phyloP scores from a whole-genome alignment of 176 grass and related monocot species.

The Dendrocalamus sinicus region DNA sequence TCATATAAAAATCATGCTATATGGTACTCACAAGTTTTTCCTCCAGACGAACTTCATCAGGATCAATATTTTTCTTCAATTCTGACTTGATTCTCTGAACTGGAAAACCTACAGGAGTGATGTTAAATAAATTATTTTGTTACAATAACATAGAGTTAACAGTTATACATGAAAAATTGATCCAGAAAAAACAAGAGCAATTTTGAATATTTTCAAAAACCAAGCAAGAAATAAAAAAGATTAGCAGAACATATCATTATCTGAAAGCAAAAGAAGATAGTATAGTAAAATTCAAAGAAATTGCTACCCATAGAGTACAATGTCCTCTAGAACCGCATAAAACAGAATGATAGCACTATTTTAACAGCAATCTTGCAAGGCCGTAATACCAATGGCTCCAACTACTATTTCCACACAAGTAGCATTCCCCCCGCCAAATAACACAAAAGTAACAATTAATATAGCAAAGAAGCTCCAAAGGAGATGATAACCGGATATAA shows the following conservation, averaged over 20 bases:
- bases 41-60: constrained; percentile 29
- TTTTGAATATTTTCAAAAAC: constrained; percentile 3
- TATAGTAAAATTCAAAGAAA: background rate
- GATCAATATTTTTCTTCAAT: constrained; percentile 34
- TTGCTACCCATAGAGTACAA: background rate
- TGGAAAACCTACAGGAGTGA: constrained; percentile 40
- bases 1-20: constrained; percentile 6
- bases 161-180: background rate
- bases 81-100: constrained; percentile 43
- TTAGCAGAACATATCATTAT: constrained; percentile 8
- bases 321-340: background rate
- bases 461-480: constrained; percentile 8
- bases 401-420: constrained; percentile 17
- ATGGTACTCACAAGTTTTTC: constrained; percentile 55
- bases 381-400: constrained; percentile 3
- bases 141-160: constrained; percentile 23
- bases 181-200: background rate
- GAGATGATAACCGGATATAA: constrained; percentile 4
- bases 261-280: background rate
- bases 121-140: constrained; percentile 39
- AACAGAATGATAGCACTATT: background rate
- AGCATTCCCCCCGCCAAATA: background rate
- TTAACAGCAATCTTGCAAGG: constrained; percentile 17
- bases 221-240: constrained; percentile 8
- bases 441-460: background rate